phyloP scores from a whole-genome alignment of 108 stramenopile species.

The Stephanodiscus triporus region DNA sequence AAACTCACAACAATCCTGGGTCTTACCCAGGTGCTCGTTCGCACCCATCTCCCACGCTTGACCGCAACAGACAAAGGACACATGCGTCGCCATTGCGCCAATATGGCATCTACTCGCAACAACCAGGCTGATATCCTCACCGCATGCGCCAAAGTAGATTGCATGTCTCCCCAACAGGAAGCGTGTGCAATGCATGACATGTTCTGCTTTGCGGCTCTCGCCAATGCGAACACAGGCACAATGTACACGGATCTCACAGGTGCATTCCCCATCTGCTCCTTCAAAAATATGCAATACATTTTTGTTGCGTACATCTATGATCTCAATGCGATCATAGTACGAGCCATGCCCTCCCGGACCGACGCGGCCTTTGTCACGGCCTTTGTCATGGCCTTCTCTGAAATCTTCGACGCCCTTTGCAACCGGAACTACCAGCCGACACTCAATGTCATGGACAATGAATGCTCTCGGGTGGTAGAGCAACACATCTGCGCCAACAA shows the following conservation, averaged over 20 bases:
- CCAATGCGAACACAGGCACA: background rate
- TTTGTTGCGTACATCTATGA: too few species aligned
- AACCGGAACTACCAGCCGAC: too few species aligned
- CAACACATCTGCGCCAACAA: too few species aligned
- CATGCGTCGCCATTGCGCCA: background rate
- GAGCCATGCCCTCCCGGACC: too few species aligned
- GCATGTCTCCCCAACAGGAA: background rate
- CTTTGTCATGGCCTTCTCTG: too few species aligned
- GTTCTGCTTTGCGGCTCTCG: background rate
- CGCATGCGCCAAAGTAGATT: background rate
- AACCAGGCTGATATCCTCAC: background rate
- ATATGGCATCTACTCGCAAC: background rate
- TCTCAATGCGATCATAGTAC: too few species aligned
- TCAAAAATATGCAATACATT: background rate
- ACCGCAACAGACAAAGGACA: constrained; percentile 12
- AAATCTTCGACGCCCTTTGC: too few species aligned
- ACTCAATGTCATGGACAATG: too few species aligned
- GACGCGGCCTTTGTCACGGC: too few species aligned
- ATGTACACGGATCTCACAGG: constrained; percentile 15
- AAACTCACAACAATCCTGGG: background rate
- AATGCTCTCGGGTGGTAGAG: too few species aligned
- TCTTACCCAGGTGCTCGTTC: background rate
- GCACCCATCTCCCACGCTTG: background rate
- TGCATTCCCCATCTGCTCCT: constrained; percentile 6
- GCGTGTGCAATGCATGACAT: background rate